A percentile compares a stretch with the other conserved stretches of the same genome.
Evolutionary conservation across 257 asterid genomes (phyloP).

Genomic region (Prunella vulgaris): DNA sequence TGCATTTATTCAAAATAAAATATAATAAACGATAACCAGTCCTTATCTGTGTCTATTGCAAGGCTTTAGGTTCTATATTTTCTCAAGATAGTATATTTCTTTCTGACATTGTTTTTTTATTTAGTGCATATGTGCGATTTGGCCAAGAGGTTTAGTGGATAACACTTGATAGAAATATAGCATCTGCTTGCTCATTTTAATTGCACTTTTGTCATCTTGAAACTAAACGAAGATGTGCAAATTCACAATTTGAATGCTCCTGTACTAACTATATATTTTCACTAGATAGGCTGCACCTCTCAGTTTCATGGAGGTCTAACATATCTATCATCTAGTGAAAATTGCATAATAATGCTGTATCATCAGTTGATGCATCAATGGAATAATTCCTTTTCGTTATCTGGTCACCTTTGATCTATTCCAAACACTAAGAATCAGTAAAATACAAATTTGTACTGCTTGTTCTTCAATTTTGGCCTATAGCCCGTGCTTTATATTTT

Average conservation of each 20-base stretch:
- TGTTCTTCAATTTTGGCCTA: neutral
- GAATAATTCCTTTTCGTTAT: neutral
- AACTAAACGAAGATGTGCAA: neutral
- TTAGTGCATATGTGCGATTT: neutral
- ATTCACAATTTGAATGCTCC: neutral
- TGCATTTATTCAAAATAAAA: too few relatives aligned
- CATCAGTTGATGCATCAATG: constrained; percentile 16
- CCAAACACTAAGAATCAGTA: neutral
- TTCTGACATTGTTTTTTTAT: constrained; percentile 6
- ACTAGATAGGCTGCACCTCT: neutral
- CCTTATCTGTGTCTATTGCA: neutral
- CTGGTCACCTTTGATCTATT: constrained; percentile 4
- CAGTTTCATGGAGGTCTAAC: neutral
- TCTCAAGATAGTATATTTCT: neutral
- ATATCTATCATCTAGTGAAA: constrained; percentile 6
- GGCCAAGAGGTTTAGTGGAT: neutral
- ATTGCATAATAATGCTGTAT: neutral
- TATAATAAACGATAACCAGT: too few relatives aligned
- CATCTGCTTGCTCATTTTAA: constrained; percentile 4
- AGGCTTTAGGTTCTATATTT: neutral
- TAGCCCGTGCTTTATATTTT: neutral
- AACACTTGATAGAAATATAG: neutral
- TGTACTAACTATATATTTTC: neutral
- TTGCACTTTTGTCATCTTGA: constrained; percentile 2
- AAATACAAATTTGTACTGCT: neutral